Conservation (phyloP, 164 flowering plant species). For the Echeveria elegans region DNA sequence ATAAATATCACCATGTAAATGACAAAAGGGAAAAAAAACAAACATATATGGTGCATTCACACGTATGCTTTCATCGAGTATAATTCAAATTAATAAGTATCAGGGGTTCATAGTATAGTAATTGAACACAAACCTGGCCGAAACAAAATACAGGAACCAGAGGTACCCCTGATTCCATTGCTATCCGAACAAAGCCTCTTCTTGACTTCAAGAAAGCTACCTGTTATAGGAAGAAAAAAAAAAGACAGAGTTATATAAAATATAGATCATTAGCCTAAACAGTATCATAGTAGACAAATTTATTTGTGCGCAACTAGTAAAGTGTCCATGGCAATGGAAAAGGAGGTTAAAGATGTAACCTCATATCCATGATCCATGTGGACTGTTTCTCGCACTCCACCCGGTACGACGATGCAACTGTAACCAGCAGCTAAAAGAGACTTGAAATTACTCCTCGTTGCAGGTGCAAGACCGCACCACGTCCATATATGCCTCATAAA, state of each 20-base stretch:
- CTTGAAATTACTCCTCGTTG: slow-evolving; percentile 58
- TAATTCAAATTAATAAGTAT: no score
- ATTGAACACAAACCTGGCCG: slow-evolving; percentile 55
- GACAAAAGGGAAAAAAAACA: background rate
- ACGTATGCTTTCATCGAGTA: no score
- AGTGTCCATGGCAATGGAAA: background rate
- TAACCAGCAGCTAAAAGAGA: slow-evolving; percentile 71
- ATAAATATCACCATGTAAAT: no score
- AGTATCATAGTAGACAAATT: no score
- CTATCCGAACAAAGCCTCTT: slow-evolving; percentile 87
- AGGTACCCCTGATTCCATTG: slow-evolving; percentile 70
- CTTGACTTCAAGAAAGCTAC: slow-evolving; percentile 61
- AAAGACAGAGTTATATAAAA: background rate
- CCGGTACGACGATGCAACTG: slow-evolving; percentile 87
- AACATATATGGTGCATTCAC: background rate
- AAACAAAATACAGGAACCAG: slow-evolving; percentile 88
- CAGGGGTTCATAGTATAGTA: background rate
- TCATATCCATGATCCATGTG: slow-evolving; percentile 69
- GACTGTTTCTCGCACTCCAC: slow-evolving; percentile 81
- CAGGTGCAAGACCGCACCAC: slow-evolving; percentile 81
- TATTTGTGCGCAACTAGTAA: no score
- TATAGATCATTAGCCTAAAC: no score
- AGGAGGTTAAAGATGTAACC: slow-evolving; percentile 28
- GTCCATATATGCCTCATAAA: slow-evolving; percentile 92
- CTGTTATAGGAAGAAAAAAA: slow-evolving; percentile 22